A percentile compares a stretch with the other conserved stretches of the same genome.
phyloP scores from a whole-genome alignment of 495 filamentous ascomycete species.

The Penicillium robsamsonii region DNA sequence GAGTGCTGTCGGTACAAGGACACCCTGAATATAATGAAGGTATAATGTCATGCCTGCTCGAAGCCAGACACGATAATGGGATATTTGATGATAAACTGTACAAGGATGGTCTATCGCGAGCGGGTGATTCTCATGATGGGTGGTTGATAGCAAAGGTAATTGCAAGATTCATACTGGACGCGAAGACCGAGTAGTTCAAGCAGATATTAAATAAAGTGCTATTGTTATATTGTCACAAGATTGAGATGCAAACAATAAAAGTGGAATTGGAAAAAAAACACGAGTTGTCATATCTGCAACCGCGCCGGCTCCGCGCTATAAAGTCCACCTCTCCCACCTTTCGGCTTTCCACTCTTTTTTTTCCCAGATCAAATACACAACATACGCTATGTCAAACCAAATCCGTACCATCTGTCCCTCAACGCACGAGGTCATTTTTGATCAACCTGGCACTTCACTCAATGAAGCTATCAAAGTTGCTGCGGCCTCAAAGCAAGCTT shows the following conservation, averaged over 20 bases:
- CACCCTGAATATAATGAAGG: slow-evolving; percentile 82
- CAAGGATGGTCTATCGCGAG: slow-evolving; percentile 58
- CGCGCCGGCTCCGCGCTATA: slow-evolving; percentile 14
- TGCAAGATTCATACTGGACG: slow-evolving; percentile 64
- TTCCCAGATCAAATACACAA: background rate
- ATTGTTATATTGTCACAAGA: too few species aligned
- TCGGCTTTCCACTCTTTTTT: background rate
- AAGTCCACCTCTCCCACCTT: slow-evolving; percentile 12
- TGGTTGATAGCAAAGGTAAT: slow-evolving; percentile 61
- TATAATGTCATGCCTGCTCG: slow-evolving; percentile 66
- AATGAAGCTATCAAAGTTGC: slow-evolving; percentile 66
- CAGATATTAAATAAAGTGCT: background rate
- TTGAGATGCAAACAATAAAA: background rate
- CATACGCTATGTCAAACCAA: slow-evolving; percentile 67
- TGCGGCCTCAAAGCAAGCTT: slow-evolving; percentile 64
- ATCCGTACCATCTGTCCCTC: slow-evolving; percentile 88
- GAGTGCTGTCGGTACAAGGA: slow-evolving; percentile 74
- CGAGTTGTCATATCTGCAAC: slow-evolving; percentile 2
- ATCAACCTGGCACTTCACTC: slow-evolving; percentile 70
- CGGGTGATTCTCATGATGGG: slow-evolving; percentile 67
- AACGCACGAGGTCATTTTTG: slow-evolving; percentile 77
- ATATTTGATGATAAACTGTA: slow-evolving; percentile 64
- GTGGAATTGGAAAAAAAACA: background rate
- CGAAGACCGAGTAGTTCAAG: background rate
- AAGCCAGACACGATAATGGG: slow-evolving; percentile 55